Percentiles rank a stretch among this genome's conserved stretches.
Conservation (phyloP, 1,284 basidiomycete species). For the Athelia sp. region DNA sequence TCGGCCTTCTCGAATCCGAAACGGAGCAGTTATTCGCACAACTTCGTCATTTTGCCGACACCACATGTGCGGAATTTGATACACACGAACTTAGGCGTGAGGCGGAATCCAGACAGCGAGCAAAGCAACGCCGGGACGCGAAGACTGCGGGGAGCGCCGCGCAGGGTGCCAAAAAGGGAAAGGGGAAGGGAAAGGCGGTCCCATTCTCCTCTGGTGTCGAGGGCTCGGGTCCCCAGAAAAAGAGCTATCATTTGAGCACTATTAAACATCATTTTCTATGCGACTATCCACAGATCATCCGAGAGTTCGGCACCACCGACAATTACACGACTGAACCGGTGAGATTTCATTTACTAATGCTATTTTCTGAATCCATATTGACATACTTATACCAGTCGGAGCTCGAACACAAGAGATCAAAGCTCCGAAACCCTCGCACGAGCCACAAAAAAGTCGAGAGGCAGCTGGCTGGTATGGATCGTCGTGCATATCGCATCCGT, state of each 20-base stretch:
- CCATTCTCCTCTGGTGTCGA: too few relatives aligned
- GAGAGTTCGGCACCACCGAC: too few relatives aligned
- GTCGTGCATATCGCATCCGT: constrained; percentile 3
- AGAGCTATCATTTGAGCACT: too few relatives aligned
- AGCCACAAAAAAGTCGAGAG: constrained; percentile 20
- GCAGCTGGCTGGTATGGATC: constrained; percentile 18
- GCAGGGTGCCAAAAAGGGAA: neutral
- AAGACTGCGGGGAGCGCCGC: neutral
- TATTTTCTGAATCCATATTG: too few relatives aligned
- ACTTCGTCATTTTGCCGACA: constrained; percentile 20
- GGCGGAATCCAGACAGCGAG: constrained; percentile 15
- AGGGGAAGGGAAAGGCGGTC: too few relatives aligned
- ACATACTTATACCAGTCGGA: too few relatives aligned
- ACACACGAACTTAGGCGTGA: constrained; percentile 25
- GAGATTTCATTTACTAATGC: too few relatives aligned
- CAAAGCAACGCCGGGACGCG: neutral
- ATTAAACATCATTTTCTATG: too few relatives aligned
- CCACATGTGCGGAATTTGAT: constrained; percentile 13
- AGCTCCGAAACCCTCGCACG: constrained; percentile 19
- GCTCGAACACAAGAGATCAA: constrained; percentile 14
- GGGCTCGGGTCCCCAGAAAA: too few relatives aligned
- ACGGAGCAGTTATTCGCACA: constrained; percentile 17
- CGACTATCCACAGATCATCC: too few relatives aligned
- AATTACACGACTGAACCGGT: too few relatives aligned
- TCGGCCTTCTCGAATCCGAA: constrained; percentile 14